Conservation (phyloP, 371 early-diverging fungal species). For the Fennellomyces sp. region DNA sequence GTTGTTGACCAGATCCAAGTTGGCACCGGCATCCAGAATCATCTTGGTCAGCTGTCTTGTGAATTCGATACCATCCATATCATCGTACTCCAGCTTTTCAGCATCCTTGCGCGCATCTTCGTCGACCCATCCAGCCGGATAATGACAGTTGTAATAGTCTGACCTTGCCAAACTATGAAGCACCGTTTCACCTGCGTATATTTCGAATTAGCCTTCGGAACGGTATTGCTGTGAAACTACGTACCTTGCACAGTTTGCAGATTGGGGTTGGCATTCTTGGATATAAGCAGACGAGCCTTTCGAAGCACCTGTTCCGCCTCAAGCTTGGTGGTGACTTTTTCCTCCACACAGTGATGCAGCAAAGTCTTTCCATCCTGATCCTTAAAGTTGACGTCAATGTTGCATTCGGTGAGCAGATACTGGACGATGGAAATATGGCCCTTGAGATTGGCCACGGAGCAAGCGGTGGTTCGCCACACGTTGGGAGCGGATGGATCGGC, state of each 20-base stretch:
- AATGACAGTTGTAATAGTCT: slow-evolving; percentile 14
- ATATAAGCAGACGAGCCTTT: slow-evolving; percentile 39
- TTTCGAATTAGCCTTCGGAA: too few species aligned
- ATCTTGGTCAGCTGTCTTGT: slow-evolving; percentile 28
- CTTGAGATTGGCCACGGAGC: slow-evolving; percentile 62
- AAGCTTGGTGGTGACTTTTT: slow-evolving; percentile 14
- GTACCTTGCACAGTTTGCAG: slow-evolving; percentile 43
- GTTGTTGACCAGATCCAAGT: slow-evolving; percentile 28
- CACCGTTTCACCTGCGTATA: slow-evolving; percentile 35
- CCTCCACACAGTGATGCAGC: slow-evolving; percentile 46
- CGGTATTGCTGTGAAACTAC: too few species aligned
- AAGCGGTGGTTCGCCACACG: slow-evolving; percentile 60
- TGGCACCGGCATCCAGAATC: slow-evolving; percentile 30
- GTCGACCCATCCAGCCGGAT: slow-evolving; percentile 16
- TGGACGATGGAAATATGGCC: slow-evolving; percentile 54
- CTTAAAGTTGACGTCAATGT: slow-evolving; percentile 50
- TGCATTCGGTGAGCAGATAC: slow-evolving; percentile 42
- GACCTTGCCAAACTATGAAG: slow-evolving; percentile 44
- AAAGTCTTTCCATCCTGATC: slow-evolving; percentile 52
- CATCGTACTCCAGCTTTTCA: slow-evolving; percentile 22
- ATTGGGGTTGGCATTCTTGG: slow-evolving; percentile 45
- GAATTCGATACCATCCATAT: slow-evolving; percentile 31
- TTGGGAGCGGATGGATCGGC: slow-evolving; percentile 50
- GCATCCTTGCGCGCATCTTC: neutral
- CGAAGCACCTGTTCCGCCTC: slow-evolving; percentile 38